Evolutionary conservation across 1,284 basidiomycete species (phyloP), one percentile per base, ranked within the genome.

Genomic region (Leccinum olivaceoglutinosum): DNA sequence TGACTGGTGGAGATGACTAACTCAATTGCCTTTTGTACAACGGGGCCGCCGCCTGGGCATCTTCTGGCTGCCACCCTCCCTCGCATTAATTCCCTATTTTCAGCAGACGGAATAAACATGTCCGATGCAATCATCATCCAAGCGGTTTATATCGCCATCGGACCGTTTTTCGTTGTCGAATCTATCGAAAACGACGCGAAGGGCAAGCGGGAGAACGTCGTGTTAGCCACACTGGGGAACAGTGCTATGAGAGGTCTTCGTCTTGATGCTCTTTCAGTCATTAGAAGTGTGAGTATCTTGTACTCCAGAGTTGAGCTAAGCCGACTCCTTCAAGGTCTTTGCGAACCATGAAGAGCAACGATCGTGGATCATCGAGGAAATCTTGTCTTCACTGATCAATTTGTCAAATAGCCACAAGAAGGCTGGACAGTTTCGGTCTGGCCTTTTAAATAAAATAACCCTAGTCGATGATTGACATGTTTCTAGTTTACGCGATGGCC

Each of bases 341-440:
- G 92, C 93, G 7, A 90, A 88, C 66, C 88, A 97, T 68, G 87
- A 92, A 64, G 87, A 90, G 46, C 96, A 99, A 75, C 81, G 96
- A 1, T 86, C 88, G 1, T 98, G 95, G 94, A 96, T 98, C 66
- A 90, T 99, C 21, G 95, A 98, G 73, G 96, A 98, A 75, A 94
- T 98, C 38, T 75, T 99, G 18, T 85, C 87, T 4, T 94, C 93
- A 0, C 78, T 98, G 58, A 94, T 93, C 68, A 94, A 92, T 74
- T 81, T 97, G 8, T 93, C 93, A 0, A 94, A 97, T 68, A 85
- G 88, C 56, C 95, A 93, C 71, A 89, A 92, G 71, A 90, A 90
- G 66, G 89, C 92, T 49, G 90, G 92, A 0, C 90, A 93, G 66
- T 95, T 94, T 73, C 82, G 89, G 92, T 94, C 59, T 59, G 86